Base-by-base conservation (phyloP, 1,139 yeast genomes). In the Yamadazyma friedrichii region DNA sequence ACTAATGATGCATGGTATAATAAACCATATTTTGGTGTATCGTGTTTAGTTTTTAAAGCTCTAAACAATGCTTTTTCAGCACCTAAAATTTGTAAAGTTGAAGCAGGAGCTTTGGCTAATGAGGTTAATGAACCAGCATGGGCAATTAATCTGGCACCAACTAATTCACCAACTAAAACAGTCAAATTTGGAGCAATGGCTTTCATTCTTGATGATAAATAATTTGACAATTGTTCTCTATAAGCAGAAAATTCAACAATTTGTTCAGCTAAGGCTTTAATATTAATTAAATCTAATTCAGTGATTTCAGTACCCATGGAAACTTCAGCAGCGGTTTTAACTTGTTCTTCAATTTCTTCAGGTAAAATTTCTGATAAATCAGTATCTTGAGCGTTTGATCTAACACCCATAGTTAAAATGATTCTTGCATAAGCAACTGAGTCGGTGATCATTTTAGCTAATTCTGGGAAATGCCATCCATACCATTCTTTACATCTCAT, bases 401-500 rank as follows among this genome's bases (percentile, higher is more conserved):
- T 84, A 59, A 88, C 74, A 53, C 98, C 98, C 97, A 93, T 89
- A 55, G 84, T 78, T 69, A 88, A 79, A 60, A 93, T 88, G 55
- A 89, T 87, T 75, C 94, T 84, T 46, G 95, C 95, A 64, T 82
- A 91, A 41, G 96, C 95, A 59, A 88, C 94, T 53, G 96, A 91
- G 68, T 93, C 98, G 54, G 88, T 84, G 49, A 89, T 93, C 65
- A 93, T 80, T 73, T 88, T 89, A 56, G 97, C 96, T 75, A 93
- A 82, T 74, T 93, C 98, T 44, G 98, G 98, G 82, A 93, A 93
- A 68, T 93, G 98, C 98, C 98, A 93, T 54, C 98, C 98, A 70
- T 93, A 93, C 98, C 98, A 93, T 74, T 93, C 98, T 78, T 93
- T 93, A 61, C 88, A 91, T 76, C 98, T 84, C 98, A 93, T 93